A percentile compares a stretch with the other conserved stretches of the same genome.
phyloP scores from a whole-genome alignment of 2,329 filamentous ascomycete species.

The Paraphoma sp. region DNA sequence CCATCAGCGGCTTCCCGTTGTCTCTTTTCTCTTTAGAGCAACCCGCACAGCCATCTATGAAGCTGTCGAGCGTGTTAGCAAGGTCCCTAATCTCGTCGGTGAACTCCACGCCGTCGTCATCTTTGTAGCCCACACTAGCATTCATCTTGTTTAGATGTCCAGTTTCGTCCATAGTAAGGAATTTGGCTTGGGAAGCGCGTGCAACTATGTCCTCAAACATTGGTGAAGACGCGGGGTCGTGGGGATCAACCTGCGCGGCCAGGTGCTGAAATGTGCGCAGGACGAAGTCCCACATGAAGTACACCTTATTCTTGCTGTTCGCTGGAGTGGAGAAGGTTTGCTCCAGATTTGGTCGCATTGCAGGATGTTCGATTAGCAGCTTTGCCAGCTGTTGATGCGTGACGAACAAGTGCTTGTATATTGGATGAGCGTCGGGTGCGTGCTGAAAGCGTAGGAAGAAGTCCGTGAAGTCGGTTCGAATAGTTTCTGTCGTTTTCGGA shows the following conservation, averaged over 20 bases:
- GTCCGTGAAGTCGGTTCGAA: constrained; percentile 15
- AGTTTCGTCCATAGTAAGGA: constrained; percentile 8
- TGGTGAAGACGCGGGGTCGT: constrained; percentile 2
- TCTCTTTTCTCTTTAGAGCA: constrained; percentile 5
- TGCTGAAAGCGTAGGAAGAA: constrained; percentile 14
- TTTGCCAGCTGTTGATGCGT: constrained; percentile 10
- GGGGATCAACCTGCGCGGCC: constrained; percentile 5
- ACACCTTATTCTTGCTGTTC: constrained; percentile 21
- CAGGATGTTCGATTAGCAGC: constrained; percentile 14
- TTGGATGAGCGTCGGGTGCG: constrained; percentile 7
- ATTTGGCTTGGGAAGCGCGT: not conserved
- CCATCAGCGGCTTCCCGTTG: constrained; percentile 1
- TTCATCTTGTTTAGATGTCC: constrained; percentile 12
- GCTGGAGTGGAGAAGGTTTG: constrained; percentile 15
- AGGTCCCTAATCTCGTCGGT: constrained; percentile 14
- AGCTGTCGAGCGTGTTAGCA: constrained; percentile 3
- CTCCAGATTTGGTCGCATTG: constrained; percentile 15
- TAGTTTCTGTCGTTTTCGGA: constrained; percentile 8
- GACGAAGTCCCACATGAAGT: constrained; percentile 21
- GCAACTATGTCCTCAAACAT: constrained; percentile 5
- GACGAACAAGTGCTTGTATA: constrained; percentile 12
- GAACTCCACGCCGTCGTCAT: constrained; percentile 14
- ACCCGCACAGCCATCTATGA: constrained; percentile 2
- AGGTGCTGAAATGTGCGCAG: constrained; percentile 15
- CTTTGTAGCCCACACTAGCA: constrained; percentile 6